phyloP scores from a whole-genome alignment of 2,329 filamentous ascomycete genomes.

The Triangularia setosa region DNA sequence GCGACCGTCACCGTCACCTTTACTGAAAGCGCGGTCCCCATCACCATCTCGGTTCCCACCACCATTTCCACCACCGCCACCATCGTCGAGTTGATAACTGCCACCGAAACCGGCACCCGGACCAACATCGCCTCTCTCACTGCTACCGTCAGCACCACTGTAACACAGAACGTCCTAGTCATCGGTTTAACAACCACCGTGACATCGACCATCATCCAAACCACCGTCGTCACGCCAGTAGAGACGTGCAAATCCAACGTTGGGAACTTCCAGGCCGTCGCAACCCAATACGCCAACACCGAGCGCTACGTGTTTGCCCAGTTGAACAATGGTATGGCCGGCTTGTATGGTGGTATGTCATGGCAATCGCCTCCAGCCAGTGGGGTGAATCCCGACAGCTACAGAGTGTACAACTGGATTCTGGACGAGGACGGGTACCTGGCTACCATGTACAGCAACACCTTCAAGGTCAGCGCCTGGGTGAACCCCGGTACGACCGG shows the following conservation, averaged over 20 bases:
- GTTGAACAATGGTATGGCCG: not conserved
- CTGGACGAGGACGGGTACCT: not conserved
- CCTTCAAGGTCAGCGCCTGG: not conserved
- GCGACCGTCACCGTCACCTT: not conserved
- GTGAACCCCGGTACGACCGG: not conserved
- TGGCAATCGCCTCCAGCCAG: not conserved
- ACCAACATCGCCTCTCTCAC: not conserved
- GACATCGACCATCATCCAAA: not conserved
- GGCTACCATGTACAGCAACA: not conserved
- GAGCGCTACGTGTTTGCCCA: not conserved
- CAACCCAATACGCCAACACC: not conserved
- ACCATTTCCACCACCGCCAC: conserved; percentile 2
- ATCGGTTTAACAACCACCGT: not conserved
- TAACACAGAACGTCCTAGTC: not conserved
- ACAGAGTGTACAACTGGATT: not conserved
- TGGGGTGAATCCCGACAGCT: too few relatives aligned
- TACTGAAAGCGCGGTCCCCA: not conserved
- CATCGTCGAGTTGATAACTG: not conserved
- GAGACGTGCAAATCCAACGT: not conserved
- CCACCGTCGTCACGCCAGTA: not conserved
- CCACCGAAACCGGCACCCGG: not conserved
- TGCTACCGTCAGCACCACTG: not conserved
- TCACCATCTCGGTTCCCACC: not conserved
- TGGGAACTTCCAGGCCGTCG: not conserved
- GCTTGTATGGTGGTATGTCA: not conserved